Evolutionary conservation across 805 yeast genomes (phyloP), one percentile per base, ranked within the genome.

Genomic region (Zygotorulaspora danielsina): DNA sequence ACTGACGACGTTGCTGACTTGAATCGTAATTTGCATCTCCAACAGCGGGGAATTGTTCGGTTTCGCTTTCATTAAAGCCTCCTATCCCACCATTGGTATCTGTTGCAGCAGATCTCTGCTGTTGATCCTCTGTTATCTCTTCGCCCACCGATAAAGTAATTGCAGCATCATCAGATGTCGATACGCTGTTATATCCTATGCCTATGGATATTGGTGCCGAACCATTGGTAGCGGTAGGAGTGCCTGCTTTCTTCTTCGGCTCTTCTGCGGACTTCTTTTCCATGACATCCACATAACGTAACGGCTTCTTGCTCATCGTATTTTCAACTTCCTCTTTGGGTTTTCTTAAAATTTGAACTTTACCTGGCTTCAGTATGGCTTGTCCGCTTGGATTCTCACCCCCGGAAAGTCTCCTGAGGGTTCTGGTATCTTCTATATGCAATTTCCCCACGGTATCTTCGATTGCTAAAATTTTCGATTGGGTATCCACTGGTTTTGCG

Each of bases 401-500:
- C 17, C 35, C 41, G 8, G 61, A 51, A 17, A 52, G 49, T 32
- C 54, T 54, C 38, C 60, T 55, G 22, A 54, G 38, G 11, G 57
- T 57, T 19, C 44, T 65, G 1, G 78, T 74, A 36, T 69, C 66
- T 43, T 73, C 76, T 20, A 75, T 66, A 24, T 69, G 69, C 32
- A 72, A 48, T 21, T 59, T 56, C 10, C 62, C 54, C 41, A 75
- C 57, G 39, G 63, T 63, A 39, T 71, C 69, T 44, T 82, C 89
- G 16, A 82, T 64, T 51, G 83, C 90, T 32, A 70, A 64, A 49
- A 76, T 78, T 48, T 75, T 79, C 18, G 84, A 69, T 16, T 79
- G 66, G 2, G 83, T 77, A 59, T 86, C 95, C 5, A 86, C 90
- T 1, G 95, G 95, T 62, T 78, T 84, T 1, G 95, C 96, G 4